Base-by-base conservation (phyloP, 1,284 basidiomycete species). In the Cryptococcus wingfieldii region DNA sequence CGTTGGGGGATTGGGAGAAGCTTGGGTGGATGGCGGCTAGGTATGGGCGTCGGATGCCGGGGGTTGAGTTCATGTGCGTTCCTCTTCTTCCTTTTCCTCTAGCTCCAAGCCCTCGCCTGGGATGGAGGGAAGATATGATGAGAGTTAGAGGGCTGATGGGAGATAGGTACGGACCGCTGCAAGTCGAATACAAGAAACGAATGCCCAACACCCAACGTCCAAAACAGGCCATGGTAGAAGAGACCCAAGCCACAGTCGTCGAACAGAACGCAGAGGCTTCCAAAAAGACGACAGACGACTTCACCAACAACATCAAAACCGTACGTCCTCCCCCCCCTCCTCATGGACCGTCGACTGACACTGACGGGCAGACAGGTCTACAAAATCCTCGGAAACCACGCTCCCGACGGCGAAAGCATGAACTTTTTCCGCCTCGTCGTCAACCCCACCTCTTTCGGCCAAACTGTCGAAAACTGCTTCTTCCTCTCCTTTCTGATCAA, bases 391-490 rank as follows among this genome's bases (percentile, higher is more conserved):
- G 12, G 28, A 9, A 38, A 56, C 8, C 27, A 57, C 10, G 73
- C 71, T 45, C 64, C 61, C 2, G 39, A 55, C 2, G 50, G 62
- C 31, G 28, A 67, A 41, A 79, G 55, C 51, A 71, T 62, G 67
- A 79, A 72, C 55, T 79, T 73, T 50, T 81, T 82, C 71, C 47
- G 67, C 19, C 79, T 82, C 58, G 74, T 80, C 38, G 65, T 81
- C 52, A 79, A 82, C 58, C 81, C 81, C 3, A 51, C 75, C 5
- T 78, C 77, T 53, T 82, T 79, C 58, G 69, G 73, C 19, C 80
- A 82, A 49, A 79, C 79, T 1, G 78, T 82, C 46, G 82, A 83
- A 60, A 83, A 83, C 59, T 66, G 80, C 53, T 83, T 83, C 62
- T 82, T 80, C 64, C 73, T 80, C 38, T 79, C 78, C 50, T 83